phyloP scores from a whole-genome alignment of 208 protist species.

The Plasmodiophora brassicae region DNA sequence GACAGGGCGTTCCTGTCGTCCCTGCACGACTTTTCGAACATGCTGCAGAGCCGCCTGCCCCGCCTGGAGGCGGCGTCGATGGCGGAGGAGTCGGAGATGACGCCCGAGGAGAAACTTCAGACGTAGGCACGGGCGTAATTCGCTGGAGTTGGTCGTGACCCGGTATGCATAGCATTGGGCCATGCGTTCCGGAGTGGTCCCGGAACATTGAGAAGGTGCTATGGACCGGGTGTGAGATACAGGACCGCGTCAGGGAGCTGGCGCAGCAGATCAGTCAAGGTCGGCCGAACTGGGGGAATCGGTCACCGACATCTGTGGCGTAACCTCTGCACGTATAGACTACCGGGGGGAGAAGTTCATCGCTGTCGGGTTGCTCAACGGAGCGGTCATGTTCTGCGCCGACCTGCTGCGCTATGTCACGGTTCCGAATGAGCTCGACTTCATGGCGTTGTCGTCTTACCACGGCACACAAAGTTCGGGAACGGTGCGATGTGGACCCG shows the following conservation, averaged over 20 bases:
- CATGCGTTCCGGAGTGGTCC: neutral
- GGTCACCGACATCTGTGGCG: too few relatives aligned
- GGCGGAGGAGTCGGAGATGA: neutral
- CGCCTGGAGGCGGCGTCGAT: neutral
- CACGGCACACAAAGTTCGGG: conserved; percentile 26
- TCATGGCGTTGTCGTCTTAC: conserved; percentile 26
- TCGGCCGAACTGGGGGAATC: too few relatives aligned
- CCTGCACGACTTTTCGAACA: conserved; percentile 21
- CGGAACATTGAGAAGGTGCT: neutral
- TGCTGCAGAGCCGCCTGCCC: neutral
- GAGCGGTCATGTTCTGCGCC: neutral
- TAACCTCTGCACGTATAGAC: neutral
- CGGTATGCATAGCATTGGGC: neutral
- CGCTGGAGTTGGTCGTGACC: neutral
- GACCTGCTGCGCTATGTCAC: conserved; percentile 1
- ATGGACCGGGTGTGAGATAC: conserved; percentile 4
- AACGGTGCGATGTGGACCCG: neutral
- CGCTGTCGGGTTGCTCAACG: neutral
- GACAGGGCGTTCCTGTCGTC: neutral
- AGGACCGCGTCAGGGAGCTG: neutral
- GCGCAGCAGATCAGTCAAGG: neutral
- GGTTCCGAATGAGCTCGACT: neutral
- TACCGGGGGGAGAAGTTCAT: neutral
- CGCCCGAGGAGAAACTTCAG: conserved; percentile 13
- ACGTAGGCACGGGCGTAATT: neutral